Evolutionary conservation across 1,284 basidiomycete species (phyloP).

Genomic region (Entoloma clypeatum): DNA sequence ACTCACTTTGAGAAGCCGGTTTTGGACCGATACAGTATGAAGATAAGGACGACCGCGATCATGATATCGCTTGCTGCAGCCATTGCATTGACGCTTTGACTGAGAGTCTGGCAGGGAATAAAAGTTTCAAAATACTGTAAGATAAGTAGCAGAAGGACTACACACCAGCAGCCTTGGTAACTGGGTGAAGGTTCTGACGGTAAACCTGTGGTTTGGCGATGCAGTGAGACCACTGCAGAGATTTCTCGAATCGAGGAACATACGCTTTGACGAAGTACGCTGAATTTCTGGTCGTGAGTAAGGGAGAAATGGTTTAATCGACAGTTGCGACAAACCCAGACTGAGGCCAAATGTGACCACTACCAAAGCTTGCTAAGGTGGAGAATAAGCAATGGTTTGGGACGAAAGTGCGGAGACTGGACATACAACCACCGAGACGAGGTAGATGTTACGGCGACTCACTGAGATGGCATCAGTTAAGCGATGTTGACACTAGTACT

Average conservation of each 20-base stretch:
- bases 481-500: not conserved
- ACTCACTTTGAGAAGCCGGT: slow-evolving; percentile 15
- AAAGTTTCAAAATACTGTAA: not conserved
- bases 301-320: not conserved
- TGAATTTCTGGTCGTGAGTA: not conserved
- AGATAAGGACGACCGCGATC: slow-evolving; percentile 13
- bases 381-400: not conserved
- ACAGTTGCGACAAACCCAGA: slow-evolving; percentile 2
- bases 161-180: slow-evolving; percentile 11
- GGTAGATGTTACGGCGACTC: slow-evolving; percentile 7
- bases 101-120: slow-evolving; percentile 2
- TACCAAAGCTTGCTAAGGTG: slow-evolving; percentile 4
- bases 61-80: slow-evolving; percentile 12
- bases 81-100: slow-evolving; percentile 13
- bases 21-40: slow-evolving; percentile 11
- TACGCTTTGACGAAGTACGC: slow-evolving; percentile 13
- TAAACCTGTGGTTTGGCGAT: slow-evolving; percentile 2
- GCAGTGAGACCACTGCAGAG: not conserved
- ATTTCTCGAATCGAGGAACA: not conserved
- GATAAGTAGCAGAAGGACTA: not conserved
- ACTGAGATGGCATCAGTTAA: slow-evolving; percentile 3
- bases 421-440: slow-evolving; percentile 5
- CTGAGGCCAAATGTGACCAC: slow-evolving; percentile 12
- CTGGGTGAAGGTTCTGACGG: slow-evolving; percentile 5
- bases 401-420: not conserved